Evolutionary conservation across 2,329 filamentous ascomycete species (phyloP).

Genomic region (Verticillium dahliae): DNA sequence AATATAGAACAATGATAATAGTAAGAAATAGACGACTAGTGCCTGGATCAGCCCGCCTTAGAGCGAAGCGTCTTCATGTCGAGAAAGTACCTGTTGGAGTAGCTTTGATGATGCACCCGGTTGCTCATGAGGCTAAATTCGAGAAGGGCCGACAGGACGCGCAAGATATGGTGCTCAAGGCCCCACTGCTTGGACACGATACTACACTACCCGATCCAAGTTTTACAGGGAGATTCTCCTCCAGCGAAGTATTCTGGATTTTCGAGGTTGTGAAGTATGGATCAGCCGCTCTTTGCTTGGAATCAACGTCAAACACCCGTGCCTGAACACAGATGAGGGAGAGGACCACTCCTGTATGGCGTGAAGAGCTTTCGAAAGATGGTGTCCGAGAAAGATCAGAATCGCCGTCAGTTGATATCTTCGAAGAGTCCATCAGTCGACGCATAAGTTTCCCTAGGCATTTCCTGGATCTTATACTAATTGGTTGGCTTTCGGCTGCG

Average conservation of each 20-base stretch:
- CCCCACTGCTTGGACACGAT: neutral
- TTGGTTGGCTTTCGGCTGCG: neutral
- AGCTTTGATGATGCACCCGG: neutral
- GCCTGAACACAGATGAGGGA: neutral
- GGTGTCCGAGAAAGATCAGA: neutral
- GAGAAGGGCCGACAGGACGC: conserved; percentile 1
- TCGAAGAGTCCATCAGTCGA: neutral
- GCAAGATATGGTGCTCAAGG: neutral
- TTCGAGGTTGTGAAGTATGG: conserved; percentile 17
- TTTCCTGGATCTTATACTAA: neutral
- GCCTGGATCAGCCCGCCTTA: too few species aligned
- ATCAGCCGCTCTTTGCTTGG: conserved; percentile 10
- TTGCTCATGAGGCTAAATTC: neutral
- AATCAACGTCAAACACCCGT: neutral
- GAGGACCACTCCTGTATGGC: neutral
- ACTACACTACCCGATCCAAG: neutral
- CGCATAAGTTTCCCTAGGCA: neutral
- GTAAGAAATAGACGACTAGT: too few species aligned
- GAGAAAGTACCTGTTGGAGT: neutral
- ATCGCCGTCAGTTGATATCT: neutral
- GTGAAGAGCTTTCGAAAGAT: neutral
- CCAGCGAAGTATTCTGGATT: conserved; percentile 19
- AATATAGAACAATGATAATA: too few species aligned
- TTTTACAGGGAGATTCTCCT: conserved; percentile 5
- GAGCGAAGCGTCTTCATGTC: neutral